Evolutionary conservation across 441 rosid genomes (phyloP).

Genomic region (Euphorbia schlechtendalii): DNA sequence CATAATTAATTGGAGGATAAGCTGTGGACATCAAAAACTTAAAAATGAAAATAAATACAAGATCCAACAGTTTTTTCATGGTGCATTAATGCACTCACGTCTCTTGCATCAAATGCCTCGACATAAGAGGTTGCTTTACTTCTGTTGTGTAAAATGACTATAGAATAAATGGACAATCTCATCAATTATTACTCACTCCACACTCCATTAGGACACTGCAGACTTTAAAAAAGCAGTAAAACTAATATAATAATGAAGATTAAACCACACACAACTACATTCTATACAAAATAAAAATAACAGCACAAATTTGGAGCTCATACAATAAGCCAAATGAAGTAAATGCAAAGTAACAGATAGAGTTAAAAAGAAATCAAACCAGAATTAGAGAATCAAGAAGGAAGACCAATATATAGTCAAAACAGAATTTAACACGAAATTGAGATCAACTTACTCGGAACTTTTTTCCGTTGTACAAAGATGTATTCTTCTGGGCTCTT

Average conservation of each 20-base stretch:
- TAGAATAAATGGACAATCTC: background rate
- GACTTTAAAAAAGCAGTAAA: background rate
- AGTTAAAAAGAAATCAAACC: no score
- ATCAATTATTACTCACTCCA: no score
- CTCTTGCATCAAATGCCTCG: constrained; percentile 8
- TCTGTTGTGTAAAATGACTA: background rate
- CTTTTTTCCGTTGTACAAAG: no score
- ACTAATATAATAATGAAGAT: background rate
- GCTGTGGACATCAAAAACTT: background rate
- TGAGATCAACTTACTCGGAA: no score
- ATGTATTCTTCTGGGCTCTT: no score
- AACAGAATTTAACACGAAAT: no score
- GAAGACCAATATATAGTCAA: no score
- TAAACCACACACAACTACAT: background rate
- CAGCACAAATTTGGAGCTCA: background rate
- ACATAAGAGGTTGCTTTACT: background rate
- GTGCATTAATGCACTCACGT: background rate
- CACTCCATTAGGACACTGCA: background rate
- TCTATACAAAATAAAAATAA: no score
- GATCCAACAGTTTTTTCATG: constrained; percentile 7
- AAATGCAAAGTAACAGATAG: background rate
- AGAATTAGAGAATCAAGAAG: no score
- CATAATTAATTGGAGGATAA: constrained; percentile 1
- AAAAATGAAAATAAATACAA: background rate
- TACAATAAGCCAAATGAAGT: background rate